A percentile compares a stretch with the other conserved stretches of the same genome.
phyloP scores from a whole-genome alignment of 129 eudicot species.

The Chrysanthemum seticuspe region DNA sequence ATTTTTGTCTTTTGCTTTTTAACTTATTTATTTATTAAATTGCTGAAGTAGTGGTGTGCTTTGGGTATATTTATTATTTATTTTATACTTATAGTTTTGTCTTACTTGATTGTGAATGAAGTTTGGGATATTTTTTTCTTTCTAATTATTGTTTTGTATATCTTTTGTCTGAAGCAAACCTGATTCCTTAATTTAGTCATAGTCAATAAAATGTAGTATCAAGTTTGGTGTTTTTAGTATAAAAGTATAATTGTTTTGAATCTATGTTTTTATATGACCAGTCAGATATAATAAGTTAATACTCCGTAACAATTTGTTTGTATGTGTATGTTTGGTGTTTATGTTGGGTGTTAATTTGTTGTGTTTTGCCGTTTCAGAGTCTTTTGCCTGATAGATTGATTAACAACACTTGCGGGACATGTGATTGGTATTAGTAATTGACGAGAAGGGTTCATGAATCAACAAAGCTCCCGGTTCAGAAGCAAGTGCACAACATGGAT shows the following conservation, averaged over 20 bases:
- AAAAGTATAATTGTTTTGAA: background rate
- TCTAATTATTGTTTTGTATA: background rate
- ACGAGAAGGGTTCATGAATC: conserved; percentile 49
- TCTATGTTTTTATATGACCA: too few species aligned
- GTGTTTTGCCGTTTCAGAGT: conserved; percentile 17
- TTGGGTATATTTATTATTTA: background rate
- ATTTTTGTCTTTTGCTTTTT: too few species aligned
- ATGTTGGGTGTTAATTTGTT: conserved; percentile 1
- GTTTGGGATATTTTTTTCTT: conserved; percentile 27
- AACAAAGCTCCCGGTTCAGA: conserved; percentile 35
- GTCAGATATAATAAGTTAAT: too few species aligned
- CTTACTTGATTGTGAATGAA: conserved; percentile 29
- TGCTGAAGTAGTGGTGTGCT: too few species aligned
- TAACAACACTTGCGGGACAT: background rate
- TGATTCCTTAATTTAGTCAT: too few species aligned
- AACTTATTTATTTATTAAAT: too few species aligned
- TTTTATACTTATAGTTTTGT: conserved; percentile 13
- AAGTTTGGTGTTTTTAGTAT: too few species aligned
- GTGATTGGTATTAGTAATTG: too few species aligned
- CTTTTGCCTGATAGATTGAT: background rate
- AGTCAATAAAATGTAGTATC: too few species aligned
- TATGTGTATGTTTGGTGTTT: too few species aligned
- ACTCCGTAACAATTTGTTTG: too few species aligned
- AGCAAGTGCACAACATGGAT: conserved; percentile 28
- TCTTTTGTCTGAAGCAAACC: background rate